A percentile compares a stretch with the other conserved stretches of the same genome.
phyloP scores from a whole-genome alignment of 75 land plant species.

The Azolla pinnata region DNA sequence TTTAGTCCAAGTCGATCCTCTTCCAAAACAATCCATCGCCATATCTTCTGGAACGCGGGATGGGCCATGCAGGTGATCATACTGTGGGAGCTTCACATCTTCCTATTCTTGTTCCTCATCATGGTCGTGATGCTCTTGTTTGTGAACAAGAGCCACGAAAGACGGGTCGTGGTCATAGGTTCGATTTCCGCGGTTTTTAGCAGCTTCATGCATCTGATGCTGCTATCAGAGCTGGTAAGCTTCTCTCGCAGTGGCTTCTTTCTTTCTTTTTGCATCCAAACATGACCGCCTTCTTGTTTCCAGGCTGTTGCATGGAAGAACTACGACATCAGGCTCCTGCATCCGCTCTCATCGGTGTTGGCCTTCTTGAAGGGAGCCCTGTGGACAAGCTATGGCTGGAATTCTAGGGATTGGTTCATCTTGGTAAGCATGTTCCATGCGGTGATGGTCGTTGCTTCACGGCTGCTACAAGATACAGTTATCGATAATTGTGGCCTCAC shows the following conservation, averaged over 20 bases:
- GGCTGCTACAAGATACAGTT: no score
- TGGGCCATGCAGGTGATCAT: slow-evolving; percentile 1
- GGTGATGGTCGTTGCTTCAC: no score
- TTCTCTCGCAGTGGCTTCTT: background rate
- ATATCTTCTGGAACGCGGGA: no score
- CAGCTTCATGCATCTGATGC: background rate
- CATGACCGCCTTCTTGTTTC: background rate
- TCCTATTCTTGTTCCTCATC: background rate
- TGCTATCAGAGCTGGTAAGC: background rate
- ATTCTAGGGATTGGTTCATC: background rate
- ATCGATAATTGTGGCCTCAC: background rate
- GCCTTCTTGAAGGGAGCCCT: background rate
- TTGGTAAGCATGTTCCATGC: no score
- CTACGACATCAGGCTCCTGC: background rate
- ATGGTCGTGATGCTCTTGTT: background rate
- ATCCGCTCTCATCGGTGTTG: background rate
- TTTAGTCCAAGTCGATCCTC: no score
- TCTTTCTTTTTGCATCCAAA: background rate
- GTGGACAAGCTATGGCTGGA: slow-evolving; percentile 3
- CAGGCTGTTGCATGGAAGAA: background rate
- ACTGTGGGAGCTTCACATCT: background rate
- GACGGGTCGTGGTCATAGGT: background rate
- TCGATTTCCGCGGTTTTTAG: background rate
- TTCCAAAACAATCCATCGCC: no score
- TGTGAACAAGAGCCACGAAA: background rate